A percentile compares a stretch with the other conserved stretches of the same genome.
Evolutionary conservation across 2,329 filamentous ascomycete genomes (phyloP).

Genomic region (Lecanosticta acicola): DNA sequence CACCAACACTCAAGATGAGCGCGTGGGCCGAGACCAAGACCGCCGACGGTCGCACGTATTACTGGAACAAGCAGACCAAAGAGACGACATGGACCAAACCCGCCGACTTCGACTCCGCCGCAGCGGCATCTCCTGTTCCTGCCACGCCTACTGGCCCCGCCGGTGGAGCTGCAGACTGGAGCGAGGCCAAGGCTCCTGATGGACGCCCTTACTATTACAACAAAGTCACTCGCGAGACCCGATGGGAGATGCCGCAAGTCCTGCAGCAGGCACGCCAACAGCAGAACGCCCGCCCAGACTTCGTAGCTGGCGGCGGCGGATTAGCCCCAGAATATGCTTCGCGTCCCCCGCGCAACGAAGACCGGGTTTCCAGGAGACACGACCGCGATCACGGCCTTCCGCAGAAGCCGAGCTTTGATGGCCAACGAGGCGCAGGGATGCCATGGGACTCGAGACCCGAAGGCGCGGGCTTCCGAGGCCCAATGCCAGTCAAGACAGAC

Average conservation of each 20-base stretch:
- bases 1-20: constrained; percentile 19
- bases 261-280: constrained; percentile 16
- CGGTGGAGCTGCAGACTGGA: constrained; percentile 68
- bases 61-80: constrained; percentile 82
- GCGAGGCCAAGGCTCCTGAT: constrained; percentile 80
- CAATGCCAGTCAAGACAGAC: constrained; percentile 30
- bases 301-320: constrained; percentile 55
- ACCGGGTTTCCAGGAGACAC: constrained; percentile 28
- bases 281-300: constrained; percentile 34
- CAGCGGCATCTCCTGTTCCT: constrained; percentile 50
- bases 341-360: constrained; percentile 26
- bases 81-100: constrained; percentile 93
- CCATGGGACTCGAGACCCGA: constrained; percentile 32
- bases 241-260: constrained; percentile 75
- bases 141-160: constrained; percentile 46
- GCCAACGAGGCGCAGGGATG: constrained; percentile 22
- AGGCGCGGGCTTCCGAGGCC: constrained; percentile 29
- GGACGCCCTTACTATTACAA: constrained; percentile 94
- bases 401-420: constrained; percentile 37
- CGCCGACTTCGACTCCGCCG: constrained; percentile 50
- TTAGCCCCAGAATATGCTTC: constrained; percentile 14
- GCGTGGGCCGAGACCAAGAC: constrained; percentile 26
- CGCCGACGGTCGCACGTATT: constrained; percentile 68
- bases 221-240: constrained; percentile 82
- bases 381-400: constrained; percentile 37